These are phyloP conservation scores for Cordyceps tenuipes DNA, from an alignment of 2,329 filamentous ascomycete genomes.

Conservation along the genomic window DNA sequence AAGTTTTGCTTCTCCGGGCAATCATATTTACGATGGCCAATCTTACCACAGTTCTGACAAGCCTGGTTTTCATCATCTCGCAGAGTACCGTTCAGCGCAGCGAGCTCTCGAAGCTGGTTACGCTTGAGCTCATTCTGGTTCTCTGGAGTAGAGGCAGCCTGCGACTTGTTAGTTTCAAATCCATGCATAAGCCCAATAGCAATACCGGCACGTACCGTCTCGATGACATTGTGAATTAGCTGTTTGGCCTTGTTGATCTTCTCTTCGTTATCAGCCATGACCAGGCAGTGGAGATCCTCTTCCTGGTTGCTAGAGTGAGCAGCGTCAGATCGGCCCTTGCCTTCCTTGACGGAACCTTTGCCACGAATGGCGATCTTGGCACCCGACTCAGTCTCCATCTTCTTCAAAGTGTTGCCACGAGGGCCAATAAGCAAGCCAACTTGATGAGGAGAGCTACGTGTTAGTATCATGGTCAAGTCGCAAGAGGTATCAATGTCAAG, in stretches of 20 bases:
- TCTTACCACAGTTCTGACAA: constrained; percentile 98
- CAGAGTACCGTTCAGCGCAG: constrained; percentile 95
- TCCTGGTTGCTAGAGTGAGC: constrained; percentile 99
- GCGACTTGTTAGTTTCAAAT: constrained; percentile 18
- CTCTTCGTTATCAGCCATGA: constrained; percentile 99
- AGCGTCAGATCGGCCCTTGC: constrained; percentile 96
- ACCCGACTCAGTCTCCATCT: constrained; percentile 95
- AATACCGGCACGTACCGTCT: constrained; percentile 62
- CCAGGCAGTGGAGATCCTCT: constrained; percentile 96
- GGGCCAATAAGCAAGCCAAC: constrained; percentile 99
- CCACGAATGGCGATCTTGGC: constrained; percentile 99
- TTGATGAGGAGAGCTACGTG: constrained; percentile 83
- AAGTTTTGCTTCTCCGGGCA: constrained; percentile 96
- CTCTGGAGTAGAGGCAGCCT: constrained; percentile 98
- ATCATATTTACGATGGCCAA: constrained; percentile 97
- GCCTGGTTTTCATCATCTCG: constrained; percentile 99
- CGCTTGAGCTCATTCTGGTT: constrained; percentile 98
- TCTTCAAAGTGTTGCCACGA: constrained; percentile 99
- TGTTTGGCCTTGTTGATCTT: constrained; percentile 99
- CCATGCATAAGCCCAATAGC: not conserved
- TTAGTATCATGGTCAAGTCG: constrained; percentile 58
- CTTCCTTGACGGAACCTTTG: constrained; percentile 99
- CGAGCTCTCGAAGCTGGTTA: constrained; percentile 95
- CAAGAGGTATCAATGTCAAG: constrained; percentile 26
- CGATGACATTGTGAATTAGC: constrained; percentile 95